phyloP scores from a whole-genome alignment of 2,329 filamentous ascomycete species.

The Alternaria sp. region DNA sequence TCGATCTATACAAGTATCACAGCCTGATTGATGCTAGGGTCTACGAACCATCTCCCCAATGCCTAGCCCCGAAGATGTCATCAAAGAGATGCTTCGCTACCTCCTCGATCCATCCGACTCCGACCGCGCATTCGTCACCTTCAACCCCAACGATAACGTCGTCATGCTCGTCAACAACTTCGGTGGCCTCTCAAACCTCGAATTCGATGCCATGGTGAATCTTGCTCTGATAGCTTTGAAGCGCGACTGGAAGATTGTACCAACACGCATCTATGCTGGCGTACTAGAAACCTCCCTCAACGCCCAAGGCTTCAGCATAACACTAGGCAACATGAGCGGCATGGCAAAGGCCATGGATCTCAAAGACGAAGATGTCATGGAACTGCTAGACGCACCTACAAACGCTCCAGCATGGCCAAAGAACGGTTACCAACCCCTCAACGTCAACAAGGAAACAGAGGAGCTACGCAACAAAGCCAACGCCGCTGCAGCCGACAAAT shows the following conservation, averaged over 20 bases:
- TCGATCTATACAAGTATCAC: neutral
- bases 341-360: constrained; percentile 54
- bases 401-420: constrained; percentile 62
- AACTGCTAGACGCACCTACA: constrained; percentile 60
- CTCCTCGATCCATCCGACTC: constrained; percentile 58
- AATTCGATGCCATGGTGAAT: constrained; percentile 58
- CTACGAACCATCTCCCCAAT: constrained; percentile 57
- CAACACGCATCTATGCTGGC: constrained; percentile 57
- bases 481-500: constrained; percentile 29
- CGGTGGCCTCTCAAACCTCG: constrained; percentile 58
- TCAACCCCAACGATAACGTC: constrained; percentile 56
- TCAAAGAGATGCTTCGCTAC: constrained; percentile 58
- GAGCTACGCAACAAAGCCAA: constrained; percentile 41
- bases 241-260: constrained; percentile 59
- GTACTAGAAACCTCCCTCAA: constrained; percentile 64
- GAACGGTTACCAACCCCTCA: constrained; percentile 52
- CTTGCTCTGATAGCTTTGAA: constrained; percentile 53
- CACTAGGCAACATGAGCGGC: constrained; percentile 61
- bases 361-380: constrained; percentile 54
- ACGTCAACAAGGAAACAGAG: constrained; percentile 37
- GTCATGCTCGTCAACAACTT: constrained; percentile 60
- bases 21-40: constrained; percentile 38
- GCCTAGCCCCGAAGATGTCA: constrained; percentile 58
- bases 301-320: constrained; percentile 65
- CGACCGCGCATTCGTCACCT: constrained; percentile 60